A percentile compares a stretch with the other conserved stretches of the same genome.
phyloP scores from a whole-genome alignment of 176 grass and related monocot species.

The Hordeum vulgare region MorexV3_pseudomolecules_assembly NC_058524.1:154926120-154926619 shows the following conservation, averaged over 20 bases:
- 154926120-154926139: constrained; percentile 9
- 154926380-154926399: neutral
- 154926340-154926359: neutral
- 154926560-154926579: too few relatives aligned
- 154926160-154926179: neutral
- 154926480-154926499: too few relatives aligned
- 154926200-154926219: neutral
- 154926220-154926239: neutral
- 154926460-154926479: too few relatives aligned
- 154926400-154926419: neutral
- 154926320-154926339: neutral
- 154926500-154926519: too few relatives aligned
- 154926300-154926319: neutral
- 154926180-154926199: neutral
- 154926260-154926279: neutral
- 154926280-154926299: neutral
- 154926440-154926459: too few relatives aligned
- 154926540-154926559: too few relatives aligned
- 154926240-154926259: neutral
- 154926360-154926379: neutral
- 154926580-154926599: too few relatives aligned
- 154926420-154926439: neutral
- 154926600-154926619: too few relatives aligned
- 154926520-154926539: too few relatives aligned
- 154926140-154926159: neutral